Evolutionary conservation across 1,284 basidiomycete species (phyloP), one percentile per base, ranked within the genome.

Genomic region (Apiotrichum siamense): DNA sequence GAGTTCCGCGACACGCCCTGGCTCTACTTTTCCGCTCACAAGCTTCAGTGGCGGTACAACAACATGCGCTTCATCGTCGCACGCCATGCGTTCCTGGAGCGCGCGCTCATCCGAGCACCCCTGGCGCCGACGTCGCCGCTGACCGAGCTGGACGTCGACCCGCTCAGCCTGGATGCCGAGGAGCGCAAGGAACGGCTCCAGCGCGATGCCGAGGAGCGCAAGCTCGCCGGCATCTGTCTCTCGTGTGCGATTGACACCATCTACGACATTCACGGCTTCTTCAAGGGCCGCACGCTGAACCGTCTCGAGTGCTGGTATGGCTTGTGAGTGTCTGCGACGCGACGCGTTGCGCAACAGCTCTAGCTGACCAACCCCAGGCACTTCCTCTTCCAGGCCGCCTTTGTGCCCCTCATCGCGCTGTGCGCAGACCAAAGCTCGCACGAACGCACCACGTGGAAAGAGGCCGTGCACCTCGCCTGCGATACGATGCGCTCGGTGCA

Each of bases 361-460:
- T 46, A 21, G 52, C 40, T n/a, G 17, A 35, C 33, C 7, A 17
- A 7, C 3, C 10, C 7, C 40, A 61, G 59, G 13, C 60, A 62
- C 42, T 62, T 62, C 44, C 54, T 62, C 23, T 60, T 62, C 56
- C 60, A 62, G 29, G 58, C 60, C 4, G 38, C 47, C 7, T 62
- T 60, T 24, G 58, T 62, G 7, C 58, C 58, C 1, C 54, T 62
- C 24, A 58, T 62, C 42, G 58, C 60, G 1, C 49, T 62, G 35
- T 52, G 52, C 44, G 57, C 60, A 4, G 58, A 62, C 31, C 46
- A 36, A 1, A 29, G 15, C 2, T 60, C 58, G 15, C 39, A 47
- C 0, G 46, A 44, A 18, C 31, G 40, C 7, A 15, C 32, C 15
- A 9, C 26, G 2, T 62, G 60, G 60, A 20, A 23, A 4, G 50